These are phyloP conservation scores for Lachancea fermentati DNA, from an alignment of 805 yeast genomes.

Conservation along the genomic window DNA sequence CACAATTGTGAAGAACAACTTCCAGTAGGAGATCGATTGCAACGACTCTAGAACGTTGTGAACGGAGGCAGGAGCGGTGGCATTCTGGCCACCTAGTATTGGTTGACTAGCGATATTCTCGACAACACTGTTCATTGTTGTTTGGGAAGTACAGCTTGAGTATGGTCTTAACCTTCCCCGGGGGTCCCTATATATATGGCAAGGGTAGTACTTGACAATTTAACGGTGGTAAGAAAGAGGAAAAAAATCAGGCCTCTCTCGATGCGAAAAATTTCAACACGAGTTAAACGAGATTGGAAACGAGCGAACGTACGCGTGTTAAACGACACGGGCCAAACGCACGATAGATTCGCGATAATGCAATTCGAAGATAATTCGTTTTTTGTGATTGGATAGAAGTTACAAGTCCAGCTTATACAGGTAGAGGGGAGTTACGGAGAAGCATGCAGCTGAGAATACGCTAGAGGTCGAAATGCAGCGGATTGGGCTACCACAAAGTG, in stretches of 20 bases:
- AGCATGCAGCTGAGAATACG: no score
- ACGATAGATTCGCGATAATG: no score
- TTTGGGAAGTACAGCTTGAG: background rate
- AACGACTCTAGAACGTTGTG: constrained; percentile 14
- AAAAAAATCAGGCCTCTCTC: background rate
- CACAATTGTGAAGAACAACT: constrained; percentile 42
- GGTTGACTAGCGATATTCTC: constrained; percentile 1
- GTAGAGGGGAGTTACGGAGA: no score
- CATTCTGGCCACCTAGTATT: background rate
- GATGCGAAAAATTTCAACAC: constrained; percentile 7
- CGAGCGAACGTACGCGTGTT: background rate
- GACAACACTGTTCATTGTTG: constrained; percentile 4
- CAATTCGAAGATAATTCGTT: background rate
- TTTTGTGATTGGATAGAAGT: background rate
- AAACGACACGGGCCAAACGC: no score
- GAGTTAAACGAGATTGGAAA: constrained; percentile 3
- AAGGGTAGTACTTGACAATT: background rate
- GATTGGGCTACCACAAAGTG: constrained; percentile 4
- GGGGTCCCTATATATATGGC: background rate
- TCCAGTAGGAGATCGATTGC: constrained; percentile 45
- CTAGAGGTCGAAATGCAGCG: background rate
- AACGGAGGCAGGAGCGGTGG: constrained; percentile 2
- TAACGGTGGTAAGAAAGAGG: constrained; percentile 1
- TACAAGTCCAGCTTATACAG: background rate
- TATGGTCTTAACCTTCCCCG: background rate